Base-by-base conservation (phyloP, 1,284 basidiomycete genomes). In the Takashimella tepidaria region DNA sequence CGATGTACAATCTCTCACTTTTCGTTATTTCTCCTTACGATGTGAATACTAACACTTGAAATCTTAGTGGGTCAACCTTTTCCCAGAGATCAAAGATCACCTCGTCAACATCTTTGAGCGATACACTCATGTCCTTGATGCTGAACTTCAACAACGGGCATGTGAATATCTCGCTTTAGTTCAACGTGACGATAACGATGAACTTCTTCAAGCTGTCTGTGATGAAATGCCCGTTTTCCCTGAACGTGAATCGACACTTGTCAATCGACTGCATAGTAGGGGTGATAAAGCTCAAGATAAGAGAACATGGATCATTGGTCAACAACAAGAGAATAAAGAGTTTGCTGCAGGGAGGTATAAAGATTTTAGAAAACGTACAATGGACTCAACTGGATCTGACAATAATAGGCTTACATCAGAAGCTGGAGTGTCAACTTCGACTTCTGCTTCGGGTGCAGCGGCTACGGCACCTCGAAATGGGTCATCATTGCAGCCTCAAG, bases 181-280 rank as follows among this genome's bases (percentile, higher is more conserved):
- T 6, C 84, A 80, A 19, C 81, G 88, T 21, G 78, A 85, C 24
- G 90, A 93, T 43, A 87, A 92, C 42, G 92, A 98, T 67, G 92
- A 93, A 65, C 80, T 98, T 41, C 78, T 99, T 51, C 89, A 93
- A 70, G 88, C 89, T 54, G 85, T 98, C 12, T 98, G 93, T 75
- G 96, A 98, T 72, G 96, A 98, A 77, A 98, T 99, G 86, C 96
- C 96, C 5, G 91, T 95, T 0, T 99, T 97, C 81, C 91, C 93
- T 1, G 89, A 96, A 53, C 85, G 93, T 49, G 89, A 92, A 62
- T 97, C 91, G 56, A 86, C 93, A 5, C 80, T 98, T 16, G 78
- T 96, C 41, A 87, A 83, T 54, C 82, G 92, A 40, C 76, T 98
- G 41, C 89, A 95, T 68, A 85, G 84, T 66, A 93, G 93, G 70